Evolutionary conservation across 208 protist species (phyloP).

Genomic region (Phytomonas sp.): DNA sequence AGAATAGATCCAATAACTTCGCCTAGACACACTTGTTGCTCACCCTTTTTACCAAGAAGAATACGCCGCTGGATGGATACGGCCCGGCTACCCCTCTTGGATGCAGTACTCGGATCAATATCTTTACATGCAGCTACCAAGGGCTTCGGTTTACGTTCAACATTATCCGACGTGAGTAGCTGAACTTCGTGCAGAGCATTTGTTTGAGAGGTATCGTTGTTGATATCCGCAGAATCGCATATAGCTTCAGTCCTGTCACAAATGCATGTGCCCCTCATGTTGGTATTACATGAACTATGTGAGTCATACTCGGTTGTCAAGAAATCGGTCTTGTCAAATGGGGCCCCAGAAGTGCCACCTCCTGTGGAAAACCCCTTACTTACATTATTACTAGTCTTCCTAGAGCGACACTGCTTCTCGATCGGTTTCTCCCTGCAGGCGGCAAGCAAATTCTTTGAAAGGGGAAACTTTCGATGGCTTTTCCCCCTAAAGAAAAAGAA

Average conservation of each 20-base stretch:
- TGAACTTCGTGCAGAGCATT: not conserved
- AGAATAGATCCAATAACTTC: conserved; percentile 26
- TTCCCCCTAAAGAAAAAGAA: conserved; percentile 53
- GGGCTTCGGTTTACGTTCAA: conserved; percentile 1
- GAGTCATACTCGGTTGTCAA: not conserved
- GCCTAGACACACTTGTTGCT: conserved; percentile 38
- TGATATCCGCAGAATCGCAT: not conserved
- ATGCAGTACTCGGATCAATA: not conserved
- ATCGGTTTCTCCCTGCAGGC: conserved; percentile 13
- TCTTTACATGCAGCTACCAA: not conserved
- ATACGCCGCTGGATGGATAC: conserved; percentile 51
- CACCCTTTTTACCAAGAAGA: conserved; percentile 46
- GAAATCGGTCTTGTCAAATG: conserved; percentile 6
- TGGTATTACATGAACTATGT: not conserved
- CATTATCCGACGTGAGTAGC: not conserved
- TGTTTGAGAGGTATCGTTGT: not conserved
- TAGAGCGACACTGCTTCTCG: not conserved
- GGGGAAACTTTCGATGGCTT: conserved; percentile 66
- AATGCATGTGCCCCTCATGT: not conserved
- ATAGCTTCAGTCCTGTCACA: not conserved
- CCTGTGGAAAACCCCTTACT: not conserved
- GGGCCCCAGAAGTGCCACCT: not conserved
- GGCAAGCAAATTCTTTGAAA: conserved; percentile 15
- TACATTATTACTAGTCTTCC: not conserved
- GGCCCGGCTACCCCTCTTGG: not conserved